phyloP scores from a whole-genome alignment of 305 asterid genomes.

The Ajuga reptans region DNA sequence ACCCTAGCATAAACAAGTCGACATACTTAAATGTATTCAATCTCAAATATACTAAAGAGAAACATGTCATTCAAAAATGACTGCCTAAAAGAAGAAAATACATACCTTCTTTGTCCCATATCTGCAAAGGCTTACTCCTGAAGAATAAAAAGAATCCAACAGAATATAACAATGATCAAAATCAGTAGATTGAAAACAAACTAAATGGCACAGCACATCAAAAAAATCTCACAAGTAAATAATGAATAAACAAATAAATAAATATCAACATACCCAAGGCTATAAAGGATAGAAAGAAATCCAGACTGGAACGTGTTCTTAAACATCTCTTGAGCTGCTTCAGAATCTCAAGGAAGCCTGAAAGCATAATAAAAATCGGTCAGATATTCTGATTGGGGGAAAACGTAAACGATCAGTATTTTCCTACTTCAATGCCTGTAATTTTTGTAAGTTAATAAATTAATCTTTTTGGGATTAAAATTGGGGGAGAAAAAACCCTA shows the following conservation, averaged over 20 bases:
- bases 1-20: background rate
- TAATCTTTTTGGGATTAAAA: background rate
- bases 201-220: background rate
- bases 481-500: background rate
- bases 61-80: background rate
- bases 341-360: constrained; percentile 4
- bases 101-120: constrained; percentile 92
- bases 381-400: background rate
- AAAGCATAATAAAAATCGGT: background rate
- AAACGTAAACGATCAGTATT: background rate
- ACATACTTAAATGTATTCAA: background rate
- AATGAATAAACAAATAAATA: background rate
- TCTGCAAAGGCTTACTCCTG: constrained; percentile 98
- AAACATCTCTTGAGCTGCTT: constrained; percentile 52
- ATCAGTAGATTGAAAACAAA: background rate
- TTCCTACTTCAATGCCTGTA: background rate
- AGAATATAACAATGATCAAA: background rate
- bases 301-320: constrained; percentile 95
- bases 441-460: background rate
- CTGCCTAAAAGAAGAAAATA: background rate
- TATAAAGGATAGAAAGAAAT: constrained; percentile 79
- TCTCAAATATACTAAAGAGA: background rate
- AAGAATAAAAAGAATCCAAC: constrained; percentile 10
- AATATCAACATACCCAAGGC: constrained; percentile 61
- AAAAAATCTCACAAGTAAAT: background rate